These are phyloP conservation scores for Phytophthora fragariaefolia DNA, from an alignment of 352 stramenopile genomes.

Conservation along the genomic window DNA sequence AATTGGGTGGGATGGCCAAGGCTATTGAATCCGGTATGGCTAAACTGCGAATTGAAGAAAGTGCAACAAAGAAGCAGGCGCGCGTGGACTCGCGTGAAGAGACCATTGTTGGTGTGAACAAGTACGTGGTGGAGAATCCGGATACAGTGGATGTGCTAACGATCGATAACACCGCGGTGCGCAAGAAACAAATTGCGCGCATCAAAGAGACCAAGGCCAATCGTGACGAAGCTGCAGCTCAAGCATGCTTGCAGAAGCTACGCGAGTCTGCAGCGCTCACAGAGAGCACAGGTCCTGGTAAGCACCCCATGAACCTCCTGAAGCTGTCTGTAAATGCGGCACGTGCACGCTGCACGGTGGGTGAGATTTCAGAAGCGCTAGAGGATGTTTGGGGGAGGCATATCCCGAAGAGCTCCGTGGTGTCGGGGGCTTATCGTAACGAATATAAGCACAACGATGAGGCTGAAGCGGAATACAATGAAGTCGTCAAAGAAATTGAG, in stretches of 20 bases:
- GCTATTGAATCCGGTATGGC: slow-evolving; percentile 96
- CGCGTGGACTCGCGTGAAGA: slow-evolving; percentile 96
- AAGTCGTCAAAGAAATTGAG: slow-evolving; percentile 90
- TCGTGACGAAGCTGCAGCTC: slow-evolving; percentile 79
- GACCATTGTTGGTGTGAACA: slow-evolving; percentile 97
- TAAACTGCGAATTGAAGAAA: slow-evolving; percentile 97
- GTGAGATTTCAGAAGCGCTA: slow-evolving; percentile 95
- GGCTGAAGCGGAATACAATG: slow-evolving; percentile 89
- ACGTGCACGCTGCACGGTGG: slow-evolving; percentile 91
- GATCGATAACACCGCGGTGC: slow-evolving; percentile 94
- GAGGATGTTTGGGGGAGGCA: slow-evolving; percentile 96
- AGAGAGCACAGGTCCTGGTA: slow-evolving; percentile 75
- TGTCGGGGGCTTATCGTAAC: slow-evolving; percentile 61
- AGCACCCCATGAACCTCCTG: slow-evolving; percentile 95
- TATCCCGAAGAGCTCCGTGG: slow-evolving; percentile 78
- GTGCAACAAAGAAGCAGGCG: slow-evolving; percentile 95
- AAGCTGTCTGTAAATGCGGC: slow-evolving; percentile 94
- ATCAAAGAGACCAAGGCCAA: slow-evolving; percentile 87
- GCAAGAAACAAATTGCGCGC: slow-evolving; percentile 90
- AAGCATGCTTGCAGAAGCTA: slow-evolving; percentile 59
- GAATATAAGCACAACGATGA: slow-evolving; percentile 65
- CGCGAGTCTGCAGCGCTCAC: slow-evolving; percentile 59
- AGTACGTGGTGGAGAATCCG: slow-evolving; percentile 92
- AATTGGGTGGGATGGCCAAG: slow-evolving; percentile 96
- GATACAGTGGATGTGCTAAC: slow-evolving; percentile 92